These are phyloP conservation scores for Sclerotinia sclerotiorum DNA, from an alignment of 2,329 filamentous ascomycete genomes.

Conservation along the genomic window DNA sequence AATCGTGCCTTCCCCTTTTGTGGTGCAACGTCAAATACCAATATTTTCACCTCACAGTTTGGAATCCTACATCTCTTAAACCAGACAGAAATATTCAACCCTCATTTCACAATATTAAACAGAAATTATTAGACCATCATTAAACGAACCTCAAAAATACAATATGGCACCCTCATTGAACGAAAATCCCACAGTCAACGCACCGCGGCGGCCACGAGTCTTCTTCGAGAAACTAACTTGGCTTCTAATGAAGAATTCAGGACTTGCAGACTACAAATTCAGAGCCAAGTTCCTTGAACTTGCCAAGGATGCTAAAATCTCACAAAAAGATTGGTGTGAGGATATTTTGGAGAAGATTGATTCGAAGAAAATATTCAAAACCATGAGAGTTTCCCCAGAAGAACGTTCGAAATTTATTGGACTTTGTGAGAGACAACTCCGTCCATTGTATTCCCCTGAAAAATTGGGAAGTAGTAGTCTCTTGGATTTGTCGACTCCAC, in stretches of 20 bases:
- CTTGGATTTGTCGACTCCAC: background rate
- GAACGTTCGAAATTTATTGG: background rate
- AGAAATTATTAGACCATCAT: background rate
- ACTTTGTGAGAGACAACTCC: background rate
- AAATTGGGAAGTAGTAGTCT: background rate
- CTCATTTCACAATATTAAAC: background rate
- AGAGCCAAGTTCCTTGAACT: background rate
- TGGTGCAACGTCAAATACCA: background rate
- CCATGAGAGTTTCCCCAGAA: background rate
- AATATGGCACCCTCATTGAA: background rate
- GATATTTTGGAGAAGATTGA: background rate
- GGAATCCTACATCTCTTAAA: background rate
- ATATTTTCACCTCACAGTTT: rapidly evolving
- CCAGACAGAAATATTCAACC: background rate
- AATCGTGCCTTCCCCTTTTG: background rate
- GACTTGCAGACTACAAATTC: background rate
- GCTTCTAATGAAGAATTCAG: background rate
- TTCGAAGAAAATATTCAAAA: background rate
- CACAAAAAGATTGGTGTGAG: background rate
- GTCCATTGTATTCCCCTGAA: background rate
- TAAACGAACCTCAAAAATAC: background rate
- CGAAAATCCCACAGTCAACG: background rate
- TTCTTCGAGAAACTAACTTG: background rate
- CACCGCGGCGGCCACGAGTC: background rate
- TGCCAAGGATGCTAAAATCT: background rate